A percentile compares a stretch with the other conserved stretches of the same genome.
These are phyloP conservation scores for Lepidium sativum DNA, from an alignment of 345 rosid species.

Conservation along the genomic window DNA sequence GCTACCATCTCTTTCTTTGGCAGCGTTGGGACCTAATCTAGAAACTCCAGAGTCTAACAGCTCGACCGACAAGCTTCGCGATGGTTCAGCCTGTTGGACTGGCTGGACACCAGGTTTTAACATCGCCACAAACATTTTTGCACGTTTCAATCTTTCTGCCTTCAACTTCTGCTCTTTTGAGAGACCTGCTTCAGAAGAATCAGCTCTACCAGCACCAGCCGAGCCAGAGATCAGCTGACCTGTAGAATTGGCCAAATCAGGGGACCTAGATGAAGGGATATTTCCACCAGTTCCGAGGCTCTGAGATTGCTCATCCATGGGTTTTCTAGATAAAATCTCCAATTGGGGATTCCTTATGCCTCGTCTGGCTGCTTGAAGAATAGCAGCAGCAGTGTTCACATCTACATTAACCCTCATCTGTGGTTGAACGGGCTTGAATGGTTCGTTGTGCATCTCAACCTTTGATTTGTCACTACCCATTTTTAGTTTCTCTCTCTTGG, in stretches of 20 bases:
- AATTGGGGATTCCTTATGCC: slow-evolving; percentile 75
- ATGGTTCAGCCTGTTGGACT: slow-evolving; percentile 38
- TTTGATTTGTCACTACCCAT: slow-evolving; percentile 61
- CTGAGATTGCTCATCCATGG: slow-evolving; percentile 29
- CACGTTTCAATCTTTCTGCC: slow-evolving; percentile 93
- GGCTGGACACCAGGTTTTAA: slow-evolving; percentile 53
- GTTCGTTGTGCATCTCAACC: slow-evolving; percentile 49
- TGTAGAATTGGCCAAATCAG: slow-evolving; percentile 21
- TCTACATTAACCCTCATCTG: slow-evolving; percentile 55
- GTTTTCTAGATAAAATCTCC: slow-evolving; percentile 37
- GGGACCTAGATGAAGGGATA: slow-evolving; percentile 25
- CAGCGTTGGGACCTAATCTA: slow-evolving; percentile 32
- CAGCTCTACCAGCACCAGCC: slow-evolving; percentile 58
- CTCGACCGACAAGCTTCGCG: slow-evolving; percentile 46
- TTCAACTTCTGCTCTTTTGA: slow-evolving; percentile 72
- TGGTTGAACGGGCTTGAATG: slow-evolving; percentile 41
- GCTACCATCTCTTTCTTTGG: slow-evolving; percentile 48
- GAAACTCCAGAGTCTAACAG: slow-evolving; percentile 42
- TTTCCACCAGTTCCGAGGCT: slow-evolving; percentile 38
- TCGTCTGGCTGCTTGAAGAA: slow-evolving; percentile 85
- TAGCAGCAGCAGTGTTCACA: slow-evolving; percentile 81
- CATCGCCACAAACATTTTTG: slow-evolving; percentile 86
- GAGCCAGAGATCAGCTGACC: slow-evolving; percentile 34
- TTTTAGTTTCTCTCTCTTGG: slow-evolving; percentile 71
- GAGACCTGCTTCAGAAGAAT: slow-evolving; percentile 59